Percentiles rank a stretch among this genome's conserved stretches.
Evolutionary conservation across 1,139 yeast genomes (phyloP).

Genomic region (Saccharomyces pastorianus): DNA sequence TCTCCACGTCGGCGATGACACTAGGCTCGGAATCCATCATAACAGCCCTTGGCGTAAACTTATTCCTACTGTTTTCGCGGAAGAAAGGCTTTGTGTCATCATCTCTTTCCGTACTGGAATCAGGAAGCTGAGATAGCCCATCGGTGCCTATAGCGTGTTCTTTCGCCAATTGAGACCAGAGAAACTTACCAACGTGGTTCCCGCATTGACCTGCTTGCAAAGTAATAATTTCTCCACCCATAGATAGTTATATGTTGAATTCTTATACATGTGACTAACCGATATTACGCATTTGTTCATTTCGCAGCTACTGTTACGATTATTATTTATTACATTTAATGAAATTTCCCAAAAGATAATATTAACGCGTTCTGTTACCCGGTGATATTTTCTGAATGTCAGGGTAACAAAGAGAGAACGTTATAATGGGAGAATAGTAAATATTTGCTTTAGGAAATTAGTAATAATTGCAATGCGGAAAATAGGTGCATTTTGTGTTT

Average conservation of each 20-base stretch:
- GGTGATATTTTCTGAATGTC: background rate
- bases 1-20: slow-evolving; percentile 60
- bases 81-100: slow-evolving; percentile 83
- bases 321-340: background rate
- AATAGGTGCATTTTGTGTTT: background rate
- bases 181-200: slow-evolving; percentile 86
- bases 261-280: background rate
- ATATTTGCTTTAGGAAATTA: background rate
- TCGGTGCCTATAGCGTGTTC: slow-evolving; percentile 83
- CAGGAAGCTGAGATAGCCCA: slow-evolving; percentile 41
- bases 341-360: background rate
- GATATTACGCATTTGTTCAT: background rate
- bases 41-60: slow-evolving; percentile 82
- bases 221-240: slow-evolving; percentile 51
- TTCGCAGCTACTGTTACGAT: background rate
- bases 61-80: slow-evolving; percentile 63
- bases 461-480: background rate
- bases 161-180: slow-evolving; percentile 81
- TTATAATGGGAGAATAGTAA: background rate
- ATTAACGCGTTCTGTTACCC: background rate
- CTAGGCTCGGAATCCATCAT: slow-evolving; percentile 87
- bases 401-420: background rate
- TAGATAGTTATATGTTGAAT: slow-evolving; percentile 5
- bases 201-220: slow-evolving; percentile 84
- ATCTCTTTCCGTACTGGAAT: slow-evolving; percentile 36